Conservation (phyloP, 305 asterid species). For the Fraxinus dipetala region DNA sequence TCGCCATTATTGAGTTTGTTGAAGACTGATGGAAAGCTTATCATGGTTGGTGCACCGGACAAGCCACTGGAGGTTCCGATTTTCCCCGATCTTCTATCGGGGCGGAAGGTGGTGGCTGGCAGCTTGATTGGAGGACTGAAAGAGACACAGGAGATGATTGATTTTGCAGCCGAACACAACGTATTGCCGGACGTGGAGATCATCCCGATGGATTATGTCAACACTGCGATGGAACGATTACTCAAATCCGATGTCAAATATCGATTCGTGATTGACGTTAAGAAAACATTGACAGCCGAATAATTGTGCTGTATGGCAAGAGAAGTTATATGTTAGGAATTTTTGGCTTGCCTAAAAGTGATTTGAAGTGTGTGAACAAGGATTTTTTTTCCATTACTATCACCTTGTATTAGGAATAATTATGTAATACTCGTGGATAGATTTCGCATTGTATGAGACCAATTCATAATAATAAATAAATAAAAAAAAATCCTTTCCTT, state of each 20-base stretch:
- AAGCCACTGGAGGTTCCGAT: constrained; percentile 28
- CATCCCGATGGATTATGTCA: neutral
- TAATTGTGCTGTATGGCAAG: neutral
- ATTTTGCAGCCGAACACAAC: too few species aligned
- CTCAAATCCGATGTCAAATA: neutral
- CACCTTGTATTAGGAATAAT: too few species aligned
- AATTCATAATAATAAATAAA: too few species aligned
- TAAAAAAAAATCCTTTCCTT: too few species aligned
- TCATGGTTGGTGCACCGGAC: constrained; percentile 28
- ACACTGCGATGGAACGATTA: neutral
- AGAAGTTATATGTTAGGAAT: too few species aligned
- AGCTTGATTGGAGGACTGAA: too few species aligned
- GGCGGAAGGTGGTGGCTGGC: too few species aligned
- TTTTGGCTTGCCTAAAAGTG: too few species aligned
- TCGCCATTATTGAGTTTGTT: constrained; percentile 24
- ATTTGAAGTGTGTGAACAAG: neutral
- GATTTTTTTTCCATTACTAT: neutral
- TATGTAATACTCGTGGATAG: too few species aligned
- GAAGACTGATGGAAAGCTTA: constrained; percentile 31
- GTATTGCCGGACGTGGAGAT: neutral
- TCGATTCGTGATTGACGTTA: neutral
- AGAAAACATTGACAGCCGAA: neutral
- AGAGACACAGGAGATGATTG: too few species aligned
- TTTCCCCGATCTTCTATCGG: constrained; percentile 9
- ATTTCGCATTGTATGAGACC: too few species aligned